Evolutionary conservation across 1,284 basidiomycete genomes (phyloP).

Genomic region (Erythrobasidium hasegawianum): DNA sequence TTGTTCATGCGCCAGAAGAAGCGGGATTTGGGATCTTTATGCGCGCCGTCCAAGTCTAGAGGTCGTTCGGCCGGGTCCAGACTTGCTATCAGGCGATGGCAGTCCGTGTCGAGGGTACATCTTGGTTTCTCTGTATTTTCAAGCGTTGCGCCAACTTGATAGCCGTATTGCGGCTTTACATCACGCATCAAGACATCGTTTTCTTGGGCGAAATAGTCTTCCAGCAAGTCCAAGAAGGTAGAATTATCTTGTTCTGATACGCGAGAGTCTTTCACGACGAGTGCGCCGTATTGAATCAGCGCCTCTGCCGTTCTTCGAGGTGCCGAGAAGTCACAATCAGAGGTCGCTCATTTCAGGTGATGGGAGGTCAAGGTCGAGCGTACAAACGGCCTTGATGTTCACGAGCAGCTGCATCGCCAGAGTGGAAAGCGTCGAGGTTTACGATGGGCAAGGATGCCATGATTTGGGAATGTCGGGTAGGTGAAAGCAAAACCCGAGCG

Average conservation of each 20-base stretch:
- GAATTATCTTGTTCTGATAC: conserved; percentile 76
- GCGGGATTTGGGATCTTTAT: conserved; percentile 84
- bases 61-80: conserved; percentile 73
- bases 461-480: conserved; percentile 2
- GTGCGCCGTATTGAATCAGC: conserved; percentile 71
- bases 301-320: conserved; percentile 65
- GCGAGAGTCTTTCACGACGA: conserved; percentile 73
- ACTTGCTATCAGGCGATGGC: conserved; percentile 64
- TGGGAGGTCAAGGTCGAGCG: no score
- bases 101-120: conserved; percentile 59
- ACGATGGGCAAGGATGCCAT: conserved; percentile 60
- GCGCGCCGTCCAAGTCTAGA: conserved; percentile 62
- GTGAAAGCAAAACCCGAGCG: no score
- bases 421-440: conserved; percentile 69
- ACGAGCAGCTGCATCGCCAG: conserved; percentile 49
- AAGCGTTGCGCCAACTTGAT: conserved; percentile 55
- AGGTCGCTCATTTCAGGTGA: no score
- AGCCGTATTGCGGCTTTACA: conserved; percentile 68
- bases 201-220: conserved; percentile 79
- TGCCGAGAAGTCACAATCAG: background rate
- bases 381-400: conserved; percentile 58
- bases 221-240: conserved; percentile 69
- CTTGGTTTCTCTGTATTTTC: conserved; percentile 79
- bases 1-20: conserved; percentile 36
- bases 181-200: conserved; percentile 62